These are phyloP conservation scores for Candida ortonii DNA, from an alignment of 805 yeast species.

Conservation along the genomic window DNA sequence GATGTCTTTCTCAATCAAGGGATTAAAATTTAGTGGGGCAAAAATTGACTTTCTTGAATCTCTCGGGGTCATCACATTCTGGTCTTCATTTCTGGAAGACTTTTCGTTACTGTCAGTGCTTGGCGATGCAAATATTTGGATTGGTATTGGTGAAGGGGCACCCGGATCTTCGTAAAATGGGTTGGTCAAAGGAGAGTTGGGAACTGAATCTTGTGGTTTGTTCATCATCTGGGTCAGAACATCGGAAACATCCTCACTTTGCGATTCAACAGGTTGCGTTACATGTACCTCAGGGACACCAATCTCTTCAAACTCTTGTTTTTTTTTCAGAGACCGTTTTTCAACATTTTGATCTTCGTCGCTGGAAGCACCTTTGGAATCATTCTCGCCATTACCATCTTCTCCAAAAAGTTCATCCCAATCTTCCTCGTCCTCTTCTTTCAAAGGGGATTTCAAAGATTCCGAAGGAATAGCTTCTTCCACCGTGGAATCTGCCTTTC, in stretches of 20 bases:
- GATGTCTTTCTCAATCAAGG: slow-evolving; percentile 67
- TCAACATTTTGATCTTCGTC: slow-evolving; percentile 13
- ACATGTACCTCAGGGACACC: no score
- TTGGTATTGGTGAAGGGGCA: slow-evolving; percentile 69
- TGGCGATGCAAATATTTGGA: slow-evolving; percentile 42
- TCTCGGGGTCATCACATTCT: slow-evolving; percentile 33
- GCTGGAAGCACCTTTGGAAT: slow-evolving; percentile 10
- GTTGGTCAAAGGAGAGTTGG: no score
- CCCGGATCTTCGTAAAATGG: slow-evolving; percentile 76
- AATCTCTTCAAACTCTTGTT: no score
- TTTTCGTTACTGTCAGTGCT: slow-evolving; percentile 24
- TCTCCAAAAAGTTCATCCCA: slow-evolving; percentile 33
- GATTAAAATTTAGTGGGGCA: slow-evolving; percentile 80
- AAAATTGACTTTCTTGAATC: slow-evolving; percentile 57
- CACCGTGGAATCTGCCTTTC: background rate
- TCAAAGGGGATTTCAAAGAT: background rate
- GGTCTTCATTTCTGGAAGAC: slow-evolving; percentile 13
- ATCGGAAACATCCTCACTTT: no score
- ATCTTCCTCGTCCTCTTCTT: slow-evolving; percentile 23
- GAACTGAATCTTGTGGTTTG: no score
- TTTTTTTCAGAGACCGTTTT: no score
- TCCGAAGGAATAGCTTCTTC: background rate
- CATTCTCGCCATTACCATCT: slow-evolving; percentile 15
- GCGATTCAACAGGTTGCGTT: no score
- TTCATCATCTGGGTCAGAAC: no score